Base-by-base conservation (phyloP, 2,329 filamentous ascomycete genomes). In the Fusarium subglutinans region DNA sequence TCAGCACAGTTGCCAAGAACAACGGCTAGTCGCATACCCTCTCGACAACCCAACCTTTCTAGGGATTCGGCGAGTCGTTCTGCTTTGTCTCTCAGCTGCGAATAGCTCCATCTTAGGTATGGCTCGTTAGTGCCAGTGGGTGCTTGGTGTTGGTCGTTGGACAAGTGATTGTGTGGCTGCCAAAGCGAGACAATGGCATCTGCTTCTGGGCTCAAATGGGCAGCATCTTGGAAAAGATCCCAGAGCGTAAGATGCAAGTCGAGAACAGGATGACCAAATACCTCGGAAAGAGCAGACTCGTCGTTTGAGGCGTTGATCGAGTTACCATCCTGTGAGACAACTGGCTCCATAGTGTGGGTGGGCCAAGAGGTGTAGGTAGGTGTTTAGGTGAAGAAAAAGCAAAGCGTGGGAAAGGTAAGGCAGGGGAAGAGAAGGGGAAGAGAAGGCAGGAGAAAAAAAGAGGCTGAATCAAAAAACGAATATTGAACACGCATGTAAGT, bases 1-100 rank as follows among this genome's bases (percentile, higher is more conserved):
- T 84, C 82, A 9, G 80, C 81, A 53, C 81, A 82, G 65, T 84
- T 84, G 57, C 80, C 75, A 51, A 83, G 73, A 13, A 83, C 64
- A 3, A 77, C 79, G 28, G 76, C 79, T 11, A 84, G 70, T 18
- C 75, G 76, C 76, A 78, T 82, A 9, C 80, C 78, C 10, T 73
- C 70, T 28, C 73, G 69, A 45, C 79, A 78, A 10, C 81, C 78
- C 43, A 76, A 22, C 15, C 35, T 48, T 26, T 56, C 24, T 13
- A 83, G 69, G 24, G 68, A 72, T 17, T 63, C 56, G 24, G 80
- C 80, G 5, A 83, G 58, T 33, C 40, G 43, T 59, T 80, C 76
- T 48, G 78, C 68, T 44, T 66, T 78, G 26, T 61, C 45, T n/a
- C 58, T 70, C 7, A 83, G 70, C 26, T 79, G 62, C 17, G 62